These are phyloP conservation scores for Schizonepeta tenuifolia DNA, from an alignment of 257 asterid species.

Conservation along the genomic window DNA sequence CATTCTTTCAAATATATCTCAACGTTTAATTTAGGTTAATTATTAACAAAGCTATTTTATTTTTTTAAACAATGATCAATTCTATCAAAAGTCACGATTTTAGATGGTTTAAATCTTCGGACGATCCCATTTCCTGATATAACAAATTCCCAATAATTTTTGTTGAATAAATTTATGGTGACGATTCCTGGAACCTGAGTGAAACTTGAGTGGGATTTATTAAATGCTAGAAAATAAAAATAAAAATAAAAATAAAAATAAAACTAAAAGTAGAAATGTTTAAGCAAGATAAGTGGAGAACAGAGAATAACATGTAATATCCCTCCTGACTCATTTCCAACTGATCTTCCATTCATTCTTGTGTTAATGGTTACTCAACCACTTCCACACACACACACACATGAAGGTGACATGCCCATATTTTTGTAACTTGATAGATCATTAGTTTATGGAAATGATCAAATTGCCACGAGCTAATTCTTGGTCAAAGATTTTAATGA, in stretches of 20 bases:
- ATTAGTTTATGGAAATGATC: background rate
- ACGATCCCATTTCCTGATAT: too few relatives aligned
- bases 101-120: too few relatives aligned
- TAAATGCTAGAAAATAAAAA: background rate
- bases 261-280: too few relatives aligned
- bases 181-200: slow-evolving; percentile 7
- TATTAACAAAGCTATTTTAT: too few relatives aligned
- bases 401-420: too few relatives aligned
- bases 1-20: too few relatives aligned
- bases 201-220: slow-evolving; percentile 37
- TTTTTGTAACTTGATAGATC: background rate
- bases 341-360: background rate
- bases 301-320: slow-evolving; percentile 36
- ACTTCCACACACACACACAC: too few relatives aligned
- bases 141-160: background rate
- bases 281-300: slow-evolving; percentile 37
- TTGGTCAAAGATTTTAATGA: too few relatives aligned
- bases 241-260: background rate
- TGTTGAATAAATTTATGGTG: slow-evolving; percentile 13
- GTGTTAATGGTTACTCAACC: background rate
- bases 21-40: too few relatives aligned
- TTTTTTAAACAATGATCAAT: too few relatives aligned
- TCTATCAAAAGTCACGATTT: too few relatives aligned
- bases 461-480: too few relatives aligned
- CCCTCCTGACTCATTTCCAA: slow-evolving; percentile 36